phyloP scores from a whole-genome alignment of 805 yeast species.

The Metschnikowia similis region DNA sequence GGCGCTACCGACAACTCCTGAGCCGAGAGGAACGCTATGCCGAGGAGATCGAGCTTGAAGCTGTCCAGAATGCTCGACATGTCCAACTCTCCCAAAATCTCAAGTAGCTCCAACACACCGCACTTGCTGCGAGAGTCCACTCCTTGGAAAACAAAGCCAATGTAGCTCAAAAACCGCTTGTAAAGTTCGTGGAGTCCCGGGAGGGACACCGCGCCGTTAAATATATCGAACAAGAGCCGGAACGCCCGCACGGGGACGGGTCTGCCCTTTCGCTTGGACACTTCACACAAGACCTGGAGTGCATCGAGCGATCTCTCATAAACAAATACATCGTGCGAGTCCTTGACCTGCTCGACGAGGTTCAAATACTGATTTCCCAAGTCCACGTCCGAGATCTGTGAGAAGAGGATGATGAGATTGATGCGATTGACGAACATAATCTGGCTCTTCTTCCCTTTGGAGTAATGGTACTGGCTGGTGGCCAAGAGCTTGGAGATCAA shows the following conservation, averaged over 20 bases:
- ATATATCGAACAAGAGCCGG: slow-evolving; percentile 13
- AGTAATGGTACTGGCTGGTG: slow-evolving; percentile 34
- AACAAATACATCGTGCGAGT: slow-evolving; percentile 22
- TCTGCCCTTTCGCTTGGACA: slow-evolving; percentile 11
- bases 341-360: slow-evolving; percentile 22
- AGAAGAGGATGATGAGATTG: slow-evolving; percentile 32
- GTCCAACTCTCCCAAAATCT: slow-evolving; percentile 5
- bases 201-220: slow-evolving; percentile 3
- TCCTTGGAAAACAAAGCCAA: slow-evolving; percentile 9
- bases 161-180: neutral
- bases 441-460: slow-evolving; percentile 22
- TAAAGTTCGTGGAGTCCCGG: slow-evolving; percentile 4
- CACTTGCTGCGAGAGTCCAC: neutral
- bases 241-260: slow-evolving; percentile 21
- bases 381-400: slow-evolving; percentile 32
- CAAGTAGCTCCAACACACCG: slow-evolving; percentile 8
- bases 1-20: slow-evolving; percentile 5
- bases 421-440: slow-evolving; percentile 35
- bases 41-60: slow-evolving; percentile 6
- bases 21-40: slow-evolving; percentile 9
- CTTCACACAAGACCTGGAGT: slow-evolving; percentile 17
- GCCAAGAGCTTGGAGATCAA: slow-evolving; percentile 34
- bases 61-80: slow-evolving; percentile 4
- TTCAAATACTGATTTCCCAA: slow-evolving; percentile 26
- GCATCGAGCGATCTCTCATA: slow-evolving; percentile 22